These are phyloP conservation scores for Knoxdaviesia capensis DNA, from an alignment of 2,329 filamentous ascomycete genomes.

Conservation along the genomic window DNA sequence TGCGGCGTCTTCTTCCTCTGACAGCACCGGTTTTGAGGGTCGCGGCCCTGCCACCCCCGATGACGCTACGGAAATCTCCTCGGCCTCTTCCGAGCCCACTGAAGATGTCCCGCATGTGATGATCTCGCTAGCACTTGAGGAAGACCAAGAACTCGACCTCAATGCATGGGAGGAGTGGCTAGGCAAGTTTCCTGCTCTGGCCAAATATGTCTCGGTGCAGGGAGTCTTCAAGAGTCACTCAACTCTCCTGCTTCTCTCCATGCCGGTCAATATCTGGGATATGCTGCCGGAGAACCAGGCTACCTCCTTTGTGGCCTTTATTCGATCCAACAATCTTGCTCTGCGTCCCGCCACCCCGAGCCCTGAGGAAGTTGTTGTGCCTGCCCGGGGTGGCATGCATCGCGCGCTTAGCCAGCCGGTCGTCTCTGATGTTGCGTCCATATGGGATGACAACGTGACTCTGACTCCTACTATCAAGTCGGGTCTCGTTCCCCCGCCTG, in stretches of 20 bases:
- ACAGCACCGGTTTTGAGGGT: slow-evolving; percentile 2
- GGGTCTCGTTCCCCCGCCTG: too few relatives aligned
- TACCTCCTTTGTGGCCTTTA: slow-evolving; percentile 36
- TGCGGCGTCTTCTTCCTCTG: background rate
- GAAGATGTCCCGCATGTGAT: slow-evolving; percentile 38
- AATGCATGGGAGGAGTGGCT: slow-evolving; percentile 39
- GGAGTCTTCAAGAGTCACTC: slow-evolving; percentile 42
- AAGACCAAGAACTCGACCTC: slow-evolving; percentile 34
- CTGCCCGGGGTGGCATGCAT: too few relatives aligned
- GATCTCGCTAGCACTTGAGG: slow-evolving; percentile 38
- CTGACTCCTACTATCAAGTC: too few relatives aligned
- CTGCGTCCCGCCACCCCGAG: slow-evolving; percentile 2
- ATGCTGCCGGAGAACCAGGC: slow-evolving; percentile 35
- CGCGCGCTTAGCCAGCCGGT: too few relatives aligned
- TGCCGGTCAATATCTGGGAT: slow-evolving; percentile 40
- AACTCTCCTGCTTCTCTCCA: slow-evolving; percentile 33
- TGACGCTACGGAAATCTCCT: slow-evolving; percentile 1
- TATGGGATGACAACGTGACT: too few relatives aligned
- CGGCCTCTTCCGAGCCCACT: slow-evolving; percentile 20
- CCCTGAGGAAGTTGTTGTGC: too few relatives aligned
- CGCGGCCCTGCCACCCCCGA: slow-evolving; percentile 3
- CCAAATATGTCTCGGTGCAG: slow-evolving; percentile 39
- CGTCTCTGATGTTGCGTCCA: too few relatives aligned
- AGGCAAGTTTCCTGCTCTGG: slow-evolving; percentile 31
- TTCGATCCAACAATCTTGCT: slow-evolving; percentile 34